phyloP scores from a whole-genome alignment of 2,329 filamentous ascomycete genomes.

The Cyanodermella asteris region DNA sequence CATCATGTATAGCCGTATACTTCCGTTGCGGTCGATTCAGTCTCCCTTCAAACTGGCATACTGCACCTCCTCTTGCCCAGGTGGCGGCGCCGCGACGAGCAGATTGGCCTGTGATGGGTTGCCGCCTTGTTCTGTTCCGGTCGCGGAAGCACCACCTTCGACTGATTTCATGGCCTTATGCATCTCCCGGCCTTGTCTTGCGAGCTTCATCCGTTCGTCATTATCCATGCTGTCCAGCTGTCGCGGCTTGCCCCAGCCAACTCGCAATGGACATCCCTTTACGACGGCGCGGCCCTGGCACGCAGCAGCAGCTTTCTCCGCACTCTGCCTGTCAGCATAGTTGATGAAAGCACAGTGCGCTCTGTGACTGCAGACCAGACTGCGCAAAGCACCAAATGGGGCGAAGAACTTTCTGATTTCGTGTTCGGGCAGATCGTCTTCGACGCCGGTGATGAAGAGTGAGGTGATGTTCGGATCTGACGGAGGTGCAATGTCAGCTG shows the following conservation, averaged over 20 bases:
- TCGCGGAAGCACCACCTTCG: slow-evolving; percentile 11
- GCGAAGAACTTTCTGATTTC: slow-evolving; percentile 82
- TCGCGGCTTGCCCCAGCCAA: slow-evolving; percentile 85
- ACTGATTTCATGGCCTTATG: slow-evolving; percentile 13
- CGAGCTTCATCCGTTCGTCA: slow-evolving; percentile 61
- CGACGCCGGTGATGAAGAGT: slow-evolving; percentile 81
- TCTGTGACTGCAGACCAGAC: slow-evolving; percentile 85
- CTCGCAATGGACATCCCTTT: slow-evolving; percentile 68
- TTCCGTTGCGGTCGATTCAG: slow-evolving; percentile 21
- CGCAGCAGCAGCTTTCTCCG: slow-evolving; percentile 64
- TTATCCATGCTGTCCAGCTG: slow-evolving; percentile 79
- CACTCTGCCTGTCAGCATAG: slow-evolving; percentile 62
- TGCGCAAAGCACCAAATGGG: slow-evolving; percentile 71
- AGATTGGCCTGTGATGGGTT: slow-evolving; percentile 17
- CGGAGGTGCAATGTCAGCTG: slow-evolving; percentile 70
- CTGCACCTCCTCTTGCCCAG: slow-evolving; percentile 53
- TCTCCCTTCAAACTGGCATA: slow-evolving; percentile 76
- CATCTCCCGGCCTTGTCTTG: slow-evolving; percentile 49
- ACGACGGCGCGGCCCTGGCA: slow-evolving; percentile 80
- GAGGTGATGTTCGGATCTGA: slow-evolving; percentile 72
- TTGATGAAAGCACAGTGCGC: slow-evolving; percentile 96
- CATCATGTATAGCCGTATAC: too few species aligned
- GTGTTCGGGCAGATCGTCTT: slow-evolving; percentile 87
- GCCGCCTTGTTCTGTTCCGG: slow-evolving; percentile 12
- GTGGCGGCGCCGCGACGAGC: slow-evolving; percentile 47